Evolutionary conservation across 305 asterid genomes (phyloP), one percentile per base, ranked within the genome.

Genomic region (Lippia alba): DNA sequence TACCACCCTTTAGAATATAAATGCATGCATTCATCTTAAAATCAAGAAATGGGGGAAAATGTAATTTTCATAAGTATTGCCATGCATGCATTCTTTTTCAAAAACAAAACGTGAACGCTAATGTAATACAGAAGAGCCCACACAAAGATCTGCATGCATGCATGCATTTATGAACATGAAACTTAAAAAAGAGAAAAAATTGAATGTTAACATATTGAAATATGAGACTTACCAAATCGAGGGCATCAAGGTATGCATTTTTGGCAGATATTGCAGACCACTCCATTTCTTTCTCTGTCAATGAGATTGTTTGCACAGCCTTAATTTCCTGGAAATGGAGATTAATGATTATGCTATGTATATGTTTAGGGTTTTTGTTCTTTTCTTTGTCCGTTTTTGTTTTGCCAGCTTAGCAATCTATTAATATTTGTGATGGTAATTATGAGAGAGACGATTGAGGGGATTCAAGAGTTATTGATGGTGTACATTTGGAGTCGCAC

Each of bases 191-290:
- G 36, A 4, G 0, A 9, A 44, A 0, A 64, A 19, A 63, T 53
- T 55, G 20, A 61, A 36, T 40, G 2, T 45, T 12, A 46, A 14
- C 56, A 12, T 11, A 61, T 33, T 5, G 1, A 5, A 36, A 72
- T 34, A 17, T 18, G 41, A 36, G 15, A 65, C 30, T 12, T 72
- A 88, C 94, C 88, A 88, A 77, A 71, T 81, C 79, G 56, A 85
- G 76, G 82, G 91, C 79, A 74, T 88, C 91, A 62, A 88, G 81
- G 74, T 82, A 88, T 74, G 94, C 91, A 76, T 81, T 85, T 60
- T 88, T 74, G 49, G 94, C 94, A 72, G 69, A 77, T 76, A 49
- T 74, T 14, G 82, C 74, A 44, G 91, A 85, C 94, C 94, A 88
- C 54, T 86, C 89, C 91, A 81, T 81, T 66, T 56, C 5, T 36